These are phyloP conservation scores for Trichosanthes truncata DNA, from an alignment of 306 rosid species.

Conservation along the genomic window DNA sequence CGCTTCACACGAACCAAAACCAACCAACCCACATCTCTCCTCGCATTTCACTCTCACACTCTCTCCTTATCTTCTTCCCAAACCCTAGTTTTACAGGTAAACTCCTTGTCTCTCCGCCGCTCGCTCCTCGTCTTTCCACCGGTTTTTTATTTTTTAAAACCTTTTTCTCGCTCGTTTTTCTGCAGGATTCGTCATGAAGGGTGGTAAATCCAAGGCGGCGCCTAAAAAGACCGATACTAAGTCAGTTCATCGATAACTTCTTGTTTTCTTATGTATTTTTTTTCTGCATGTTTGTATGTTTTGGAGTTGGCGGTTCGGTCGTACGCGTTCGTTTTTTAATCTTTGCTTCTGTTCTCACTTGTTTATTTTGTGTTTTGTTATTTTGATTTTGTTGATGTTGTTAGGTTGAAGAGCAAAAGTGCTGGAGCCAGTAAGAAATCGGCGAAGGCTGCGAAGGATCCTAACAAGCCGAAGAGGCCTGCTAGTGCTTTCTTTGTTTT, in stretches of 20 bases:
- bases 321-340: neutral
- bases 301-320: neutral
- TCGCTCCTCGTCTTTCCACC: neutral
- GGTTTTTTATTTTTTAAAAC: neutral
- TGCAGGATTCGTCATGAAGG: constrained; percentile 41
- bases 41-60: neutral
- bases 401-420: constrained; percentile 65
- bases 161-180: constrained; percentile 7
- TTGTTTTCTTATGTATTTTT: neutral
- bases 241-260: constrained; percentile 18
- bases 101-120: constrained; percentile 16
- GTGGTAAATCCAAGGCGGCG: constrained; percentile 52
- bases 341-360: neutral
- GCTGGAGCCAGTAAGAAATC: constrained; percentile 50
- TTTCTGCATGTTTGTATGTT: neutral
- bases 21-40: neutral
- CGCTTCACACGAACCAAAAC: constrained; percentile 1
- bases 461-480: constrained; percentile 91
- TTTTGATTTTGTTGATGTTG: neutral
- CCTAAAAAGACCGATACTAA: constrained; percentile 30
- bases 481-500: constrained; percentile 92
- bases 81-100: constrained; percentile 16
- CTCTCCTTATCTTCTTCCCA: constrained; percentile 11
- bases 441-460: constrained; percentile 78
- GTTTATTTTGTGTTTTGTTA: neutral